Conservation (phyloP, 1,284 basidiomycete species). For the Wallemia mellicola region DNA sequence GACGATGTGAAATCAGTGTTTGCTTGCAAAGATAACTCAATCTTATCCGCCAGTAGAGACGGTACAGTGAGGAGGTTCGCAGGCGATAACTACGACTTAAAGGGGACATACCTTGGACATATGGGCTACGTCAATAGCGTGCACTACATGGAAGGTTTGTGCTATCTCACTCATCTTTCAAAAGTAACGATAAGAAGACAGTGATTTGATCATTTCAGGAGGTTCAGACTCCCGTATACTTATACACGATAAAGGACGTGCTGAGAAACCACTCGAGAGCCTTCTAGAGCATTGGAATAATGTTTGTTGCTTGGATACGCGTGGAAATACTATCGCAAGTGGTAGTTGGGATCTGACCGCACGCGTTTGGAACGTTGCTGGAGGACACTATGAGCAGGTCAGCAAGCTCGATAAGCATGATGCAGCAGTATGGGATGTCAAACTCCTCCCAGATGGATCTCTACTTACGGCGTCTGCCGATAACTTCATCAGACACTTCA, state of each 20-base stretch:
- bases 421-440: background rate
- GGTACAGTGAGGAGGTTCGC: background rate
- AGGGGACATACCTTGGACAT: background rate
- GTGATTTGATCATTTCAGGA: background rate
- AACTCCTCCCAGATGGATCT: background rate
- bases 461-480: background rate
- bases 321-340: background rate
- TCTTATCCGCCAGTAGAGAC: background rate
- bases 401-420: background rate
- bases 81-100: background rate
- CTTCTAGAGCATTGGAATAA: background rate
- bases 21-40: background rate
- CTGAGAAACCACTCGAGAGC: background rate
- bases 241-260: background rate
- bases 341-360: background rate
- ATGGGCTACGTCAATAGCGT: background rate
- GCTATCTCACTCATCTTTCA: background rate
- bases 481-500: background rate
- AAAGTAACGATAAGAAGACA: background rate
- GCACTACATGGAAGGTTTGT: background rate
- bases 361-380: background rate
- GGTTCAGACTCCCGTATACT: background rate
- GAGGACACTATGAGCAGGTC: background rate
- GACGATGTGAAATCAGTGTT: background rate
- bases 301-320: background rate